Evolutionary conservation across 2,329 filamentous ascomycete species (phyloP).

Genomic region (Fusarium nygamai): DNA sequence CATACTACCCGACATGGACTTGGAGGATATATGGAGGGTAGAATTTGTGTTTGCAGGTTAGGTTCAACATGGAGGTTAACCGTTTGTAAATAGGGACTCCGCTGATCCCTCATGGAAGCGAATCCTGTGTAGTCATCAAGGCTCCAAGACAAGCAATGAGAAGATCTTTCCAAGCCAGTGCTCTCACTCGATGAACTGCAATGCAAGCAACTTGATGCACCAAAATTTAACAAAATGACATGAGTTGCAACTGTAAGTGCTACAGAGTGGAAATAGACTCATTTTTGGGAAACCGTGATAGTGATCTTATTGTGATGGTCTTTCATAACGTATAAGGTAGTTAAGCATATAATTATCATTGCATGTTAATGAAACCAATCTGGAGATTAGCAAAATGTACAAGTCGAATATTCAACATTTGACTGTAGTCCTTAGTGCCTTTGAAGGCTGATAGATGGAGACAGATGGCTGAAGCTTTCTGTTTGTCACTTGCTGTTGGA

Average conservation of each 20-base stretch:
- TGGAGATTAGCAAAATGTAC: not conserved
- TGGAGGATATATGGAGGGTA: not conserved
- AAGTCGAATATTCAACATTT: not conserved
- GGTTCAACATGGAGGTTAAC: not conserved
- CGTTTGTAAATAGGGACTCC: slow-evolving; percentile 6
- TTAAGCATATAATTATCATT: not conserved
- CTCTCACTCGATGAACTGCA: not conserved
- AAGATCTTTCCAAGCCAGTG: slow-evolving; percentile 20
- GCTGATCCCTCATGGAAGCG: slow-evolving; percentile 7
- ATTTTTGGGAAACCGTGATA: not conserved
- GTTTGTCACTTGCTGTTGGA: not conserved
- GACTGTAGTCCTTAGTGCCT: not conserved
- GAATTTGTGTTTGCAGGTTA: not conserved
- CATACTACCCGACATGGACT: not conserved
- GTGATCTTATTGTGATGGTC: not conserved
- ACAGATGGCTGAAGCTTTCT: not conserved
- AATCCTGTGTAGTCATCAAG: slow-evolving; percentile 25
- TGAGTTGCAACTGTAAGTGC: not conserved
- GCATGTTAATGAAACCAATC: not conserved
- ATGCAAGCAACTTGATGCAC: not conserved
- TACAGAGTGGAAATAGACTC: not conserved
- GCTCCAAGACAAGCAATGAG: slow-evolving; percentile 22
- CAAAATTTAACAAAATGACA: not conserved
- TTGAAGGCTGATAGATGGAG: not conserved
- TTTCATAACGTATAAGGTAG: not conserved